Evolutionary conservation across 2,329 filamentous ascomycete species (phyloP).

Genomic region (Colletotrichum eremochloae): DNA sequence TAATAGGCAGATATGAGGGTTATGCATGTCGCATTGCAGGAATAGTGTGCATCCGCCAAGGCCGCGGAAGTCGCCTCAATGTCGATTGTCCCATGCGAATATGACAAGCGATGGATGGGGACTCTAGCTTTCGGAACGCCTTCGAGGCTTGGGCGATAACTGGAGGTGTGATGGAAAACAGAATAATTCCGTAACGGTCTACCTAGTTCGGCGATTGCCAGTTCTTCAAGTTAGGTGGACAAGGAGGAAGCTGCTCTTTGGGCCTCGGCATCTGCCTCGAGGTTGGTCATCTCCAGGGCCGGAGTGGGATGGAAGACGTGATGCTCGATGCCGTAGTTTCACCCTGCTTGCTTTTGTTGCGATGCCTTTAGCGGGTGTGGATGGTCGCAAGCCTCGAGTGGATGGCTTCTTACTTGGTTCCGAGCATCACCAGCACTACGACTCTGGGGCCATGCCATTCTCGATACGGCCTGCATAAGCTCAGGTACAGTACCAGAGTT

Average conservation of each 20-base stretch:
- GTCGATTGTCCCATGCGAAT: constrained; percentile 14
- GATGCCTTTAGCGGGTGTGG: constrained; percentile 19
- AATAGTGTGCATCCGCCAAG: constrained; percentile 25
- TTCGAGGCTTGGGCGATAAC: not conserved
- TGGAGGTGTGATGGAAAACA: not conserved
- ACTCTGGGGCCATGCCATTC: constrained; percentile 5
- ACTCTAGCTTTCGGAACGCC: not conserved
- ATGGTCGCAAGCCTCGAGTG: constrained; percentile 6
- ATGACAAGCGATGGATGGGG: constrained; percentile 19
- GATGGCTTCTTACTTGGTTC: not conserved
- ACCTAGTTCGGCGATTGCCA: not conserved
- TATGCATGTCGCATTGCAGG: constrained; percentile 24
- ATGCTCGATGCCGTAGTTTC: constrained; percentile 18
- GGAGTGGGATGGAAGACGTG: constrained; percentile 3
- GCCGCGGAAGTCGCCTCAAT: constrained; percentile 36
- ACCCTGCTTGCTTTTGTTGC: constrained; percentile 23
- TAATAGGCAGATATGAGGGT: not conserved
- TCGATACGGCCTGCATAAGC: constrained; percentile 29
- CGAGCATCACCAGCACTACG: constrained; percentile 8
- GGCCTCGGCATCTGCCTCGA: not conserved
- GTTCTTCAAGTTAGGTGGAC: not conserved
- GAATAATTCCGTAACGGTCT: not conserved
- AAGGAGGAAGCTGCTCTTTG: constrained; percentile 6
- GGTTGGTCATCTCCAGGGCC: not conserved
- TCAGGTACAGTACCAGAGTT: constrained; percentile 3